Conservation (phyloP, 768 basidiomycete genomes). For the Trametes meyenii region DNA sequence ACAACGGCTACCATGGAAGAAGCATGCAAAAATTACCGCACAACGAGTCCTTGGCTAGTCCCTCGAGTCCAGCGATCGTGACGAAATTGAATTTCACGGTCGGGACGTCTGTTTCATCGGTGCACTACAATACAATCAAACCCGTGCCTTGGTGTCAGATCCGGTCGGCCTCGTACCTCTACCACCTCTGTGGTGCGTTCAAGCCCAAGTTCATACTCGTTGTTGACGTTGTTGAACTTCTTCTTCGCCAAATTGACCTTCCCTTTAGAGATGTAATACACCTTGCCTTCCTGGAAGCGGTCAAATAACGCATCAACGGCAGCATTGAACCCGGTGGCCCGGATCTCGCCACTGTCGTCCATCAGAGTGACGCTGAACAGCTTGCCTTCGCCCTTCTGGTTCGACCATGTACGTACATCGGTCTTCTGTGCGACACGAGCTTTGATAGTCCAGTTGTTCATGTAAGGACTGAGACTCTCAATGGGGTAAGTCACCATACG, state of each 20-base stretch:
- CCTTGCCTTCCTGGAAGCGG: slow-evolving; percentile 88
- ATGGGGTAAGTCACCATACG: slow-evolving; percentile 70
- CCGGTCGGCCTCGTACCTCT: slow-evolving; percentile 55
- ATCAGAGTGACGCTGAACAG: slow-evolving; percentile 91
- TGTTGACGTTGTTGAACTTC: slow-evolving; percentile 87
- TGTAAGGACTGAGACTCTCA: slow-evolving; percentile 93
- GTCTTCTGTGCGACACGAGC: slow-evolving; percentile 89
- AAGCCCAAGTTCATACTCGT: slow-evolving; percentile 93
- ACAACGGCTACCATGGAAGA: neutral
- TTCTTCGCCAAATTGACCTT: slow-evolving; percentile 95
- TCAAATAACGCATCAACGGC: slow-evolving; percentile 83
- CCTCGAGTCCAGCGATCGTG: slow-evolving; percentile 60
- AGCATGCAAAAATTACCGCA: neutral
- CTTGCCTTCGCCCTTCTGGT: slow-evolving; percentile 90
- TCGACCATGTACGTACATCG: slow-evolving; percentile 90
- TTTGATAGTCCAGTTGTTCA: slow-evolving; percentile 99
- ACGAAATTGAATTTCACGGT: slow-evolving; percentile 85
- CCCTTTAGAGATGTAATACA: slow-evolving; percentile 89
- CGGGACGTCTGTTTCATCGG: slow-evolving; percentile 76
- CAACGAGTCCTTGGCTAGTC: slow-evolving; percentile 32
- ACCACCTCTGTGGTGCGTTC: slow-evolving; percentile 84
- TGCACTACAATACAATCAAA: slow-evolving; percentile 55
- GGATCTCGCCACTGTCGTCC: slow-evolving; percentile 94
- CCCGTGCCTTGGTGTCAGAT: neutral
- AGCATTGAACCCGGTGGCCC: slow-evolving; percentile 88